phyloP scores from a whole-genome alignment of 2,329 filamentous ascomycete species.

The Curvularia sp. region DNA sequence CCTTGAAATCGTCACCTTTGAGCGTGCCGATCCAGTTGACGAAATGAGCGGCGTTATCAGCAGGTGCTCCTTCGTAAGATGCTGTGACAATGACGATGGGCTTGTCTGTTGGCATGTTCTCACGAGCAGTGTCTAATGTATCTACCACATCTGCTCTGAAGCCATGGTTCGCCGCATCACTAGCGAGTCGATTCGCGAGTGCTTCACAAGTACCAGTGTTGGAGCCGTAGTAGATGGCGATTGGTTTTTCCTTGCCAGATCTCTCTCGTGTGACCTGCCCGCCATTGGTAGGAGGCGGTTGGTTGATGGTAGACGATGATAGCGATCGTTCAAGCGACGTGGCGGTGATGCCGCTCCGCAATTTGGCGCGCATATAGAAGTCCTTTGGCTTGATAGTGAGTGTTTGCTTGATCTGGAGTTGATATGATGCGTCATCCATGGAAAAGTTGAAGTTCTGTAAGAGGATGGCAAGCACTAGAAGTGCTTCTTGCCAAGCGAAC shows the following conservation, averaged over 20 bases:
- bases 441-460: constrained; percentile 56
- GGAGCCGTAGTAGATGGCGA: constrained; percentile 50
- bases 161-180: constrained; percentile 47
- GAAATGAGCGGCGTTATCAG: constrained; percentile 54
- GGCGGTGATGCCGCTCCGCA: constrained; percentile 41
- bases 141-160: constrained; percentile 46
- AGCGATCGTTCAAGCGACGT: constrained; percentile 42
- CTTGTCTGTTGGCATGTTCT: constrained; percentile 45
- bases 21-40: constrained; percentile 49
- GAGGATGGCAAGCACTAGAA: constrained; percentile 54
- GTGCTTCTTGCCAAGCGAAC: constrained; percentile 63
- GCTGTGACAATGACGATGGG: constrained; percentile 52
- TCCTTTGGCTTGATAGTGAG: constrained; percentile 56
- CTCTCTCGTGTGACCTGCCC: constrained; percentile 22
- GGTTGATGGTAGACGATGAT: constrained; percentile 29
- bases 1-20: constrained; percentile 39
- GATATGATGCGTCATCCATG: constrained; percentile 54
- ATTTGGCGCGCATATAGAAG: constrained; percentile 50
- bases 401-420: constrained; percentile 54
- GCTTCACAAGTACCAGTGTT: constrained; percentile 54
- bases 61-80: constrained; percentile 53
- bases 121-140: constrained; percentile 46
- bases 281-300: constrained; percentile 19
- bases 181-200: constrained; percentile 49
- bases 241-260: constrained; percentile 36